Evolutionary conservation across 345 rosid genomes (phyloP).

Genomic region (Populus euphratica): DNA sequence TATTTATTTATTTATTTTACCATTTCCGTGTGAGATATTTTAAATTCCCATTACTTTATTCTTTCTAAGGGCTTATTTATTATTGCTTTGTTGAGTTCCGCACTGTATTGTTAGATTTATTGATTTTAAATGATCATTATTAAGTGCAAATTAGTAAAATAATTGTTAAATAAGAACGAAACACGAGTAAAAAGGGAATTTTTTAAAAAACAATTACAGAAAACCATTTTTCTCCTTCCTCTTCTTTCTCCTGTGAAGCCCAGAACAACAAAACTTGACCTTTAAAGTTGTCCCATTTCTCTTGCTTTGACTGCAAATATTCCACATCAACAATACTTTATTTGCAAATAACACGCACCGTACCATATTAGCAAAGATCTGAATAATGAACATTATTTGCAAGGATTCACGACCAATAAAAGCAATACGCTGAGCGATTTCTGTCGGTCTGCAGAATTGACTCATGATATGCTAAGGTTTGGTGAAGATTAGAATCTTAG

Average conservation of each 20-base stretch:
- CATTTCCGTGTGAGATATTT: too few species aligned
- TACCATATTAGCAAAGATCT: not conserved
- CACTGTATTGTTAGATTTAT: too few species aligned
- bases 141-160: too few species aligned
- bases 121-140: too few species aligned
- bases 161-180: not conserved
- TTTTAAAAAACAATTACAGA: not conserved
- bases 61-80: too few species aligned
- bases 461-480: not conserved
- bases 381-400: not conserved
- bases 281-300: not conserved
- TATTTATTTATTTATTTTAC: too few species aligned
- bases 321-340: too few species aligned
- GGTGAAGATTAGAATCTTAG: slow-evolving; percentile 9
- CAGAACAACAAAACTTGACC: not conserved
- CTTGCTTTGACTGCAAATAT: not conserved
- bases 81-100: too few species aligned
- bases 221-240: not conserved
- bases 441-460: slow-evolving; percentile 27
- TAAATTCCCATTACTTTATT: too few species aligned
- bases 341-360: too few species aligned
- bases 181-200: not conserved
- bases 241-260: not conserved
- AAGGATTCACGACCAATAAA: not conserved
- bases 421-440: not conserved